Conservation (phyloP, 176 grass and related monocot species). For the Stipa capillata region DNA sequence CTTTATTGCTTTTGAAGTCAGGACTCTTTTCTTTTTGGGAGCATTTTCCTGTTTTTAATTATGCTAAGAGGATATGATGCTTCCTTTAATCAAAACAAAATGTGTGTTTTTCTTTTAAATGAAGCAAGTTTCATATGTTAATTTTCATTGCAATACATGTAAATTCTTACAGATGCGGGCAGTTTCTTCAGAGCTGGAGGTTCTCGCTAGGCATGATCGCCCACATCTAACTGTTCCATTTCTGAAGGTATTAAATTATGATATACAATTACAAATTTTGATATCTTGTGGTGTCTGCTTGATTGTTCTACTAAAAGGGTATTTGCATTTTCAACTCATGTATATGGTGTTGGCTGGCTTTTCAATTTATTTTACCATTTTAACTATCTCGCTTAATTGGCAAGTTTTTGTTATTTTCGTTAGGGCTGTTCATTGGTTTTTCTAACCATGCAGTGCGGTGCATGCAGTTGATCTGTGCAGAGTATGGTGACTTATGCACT, state of each 20-base stretch:
- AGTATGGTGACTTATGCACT: neutral
- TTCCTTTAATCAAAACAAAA: slow-evolving; percentile 7
- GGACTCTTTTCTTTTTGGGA: neutral
- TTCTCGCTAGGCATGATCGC: slow-evolving; percentile 86
- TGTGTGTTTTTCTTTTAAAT: neutral
- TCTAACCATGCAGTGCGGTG: neutral
- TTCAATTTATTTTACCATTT: neutral
- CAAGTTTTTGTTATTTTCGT: neutral
- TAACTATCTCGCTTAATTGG: neutral
- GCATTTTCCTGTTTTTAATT: neutral
- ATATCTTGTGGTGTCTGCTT: slow-evolving; percentile 5
- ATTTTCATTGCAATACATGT: neutral
- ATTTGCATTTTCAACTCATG: slow-evolving; percentile 3
- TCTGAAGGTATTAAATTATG: slow-evolving; percentile 77
- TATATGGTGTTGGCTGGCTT: neutral
- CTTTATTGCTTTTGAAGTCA: neutral
- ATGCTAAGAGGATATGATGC: neutral
- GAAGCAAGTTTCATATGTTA: neutral
- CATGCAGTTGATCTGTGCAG: neutral
- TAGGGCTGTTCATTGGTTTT: neutral
- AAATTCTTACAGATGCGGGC: slow-evolving; percentile 68
- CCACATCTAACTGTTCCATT: slow-evolving; percentile 90
- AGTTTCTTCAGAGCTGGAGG: slow-evolving; percentile 79
- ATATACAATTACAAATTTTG: slow-evolving; percentile 18
- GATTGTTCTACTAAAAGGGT: neutral